Percentiles rank a stretch among this genome's conserved stretches.
These are phyloP conservation scores for Septoria linicola DNA, from an alignment of 2,329 filamentous ascomycete species.

Conservation along the genomic window DNA sequence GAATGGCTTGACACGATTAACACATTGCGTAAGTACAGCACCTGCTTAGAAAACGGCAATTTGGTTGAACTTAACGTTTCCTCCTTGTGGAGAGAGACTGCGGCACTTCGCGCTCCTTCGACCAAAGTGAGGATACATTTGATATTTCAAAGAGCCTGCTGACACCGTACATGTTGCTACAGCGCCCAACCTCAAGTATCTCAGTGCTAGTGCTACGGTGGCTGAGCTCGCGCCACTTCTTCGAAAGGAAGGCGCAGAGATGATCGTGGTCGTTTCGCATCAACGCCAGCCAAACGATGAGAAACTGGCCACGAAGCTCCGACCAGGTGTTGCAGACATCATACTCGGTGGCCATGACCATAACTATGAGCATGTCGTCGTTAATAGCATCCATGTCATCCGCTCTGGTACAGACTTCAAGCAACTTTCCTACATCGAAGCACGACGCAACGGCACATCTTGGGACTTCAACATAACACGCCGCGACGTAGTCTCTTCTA, in stretches of 20 bases:
- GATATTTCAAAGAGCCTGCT: no score
- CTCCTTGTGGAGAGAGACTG: no score
- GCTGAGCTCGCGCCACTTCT: constrained; percentile 71
- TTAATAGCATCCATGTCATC: constrained; percentile 80
- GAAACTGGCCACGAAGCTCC: constrained; percentile 71
- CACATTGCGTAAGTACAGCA: no score
- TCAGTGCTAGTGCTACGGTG: constrained; percentile 73
- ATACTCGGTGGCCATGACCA: constrained; percentile 90
- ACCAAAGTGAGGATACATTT: no score
- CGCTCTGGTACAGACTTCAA: constrained; percentile 90
- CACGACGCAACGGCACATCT: constrained; percentile 57
- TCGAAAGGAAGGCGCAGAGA: constrained; percentile 73
- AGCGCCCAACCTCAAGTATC: constrained; percentile 79
- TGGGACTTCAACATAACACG: constrained; percentile 64
- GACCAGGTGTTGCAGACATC: constrained; percentile 71
- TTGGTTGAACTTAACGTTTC: no score
- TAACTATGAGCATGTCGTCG: constrained; percentile 73
- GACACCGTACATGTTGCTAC: no score
- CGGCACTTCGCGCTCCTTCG: no score
- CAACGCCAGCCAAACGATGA: constrained; percentile 86
- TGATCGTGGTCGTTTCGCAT: constrained; percentile 80
- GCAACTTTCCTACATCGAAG: constrained; percentile 84
- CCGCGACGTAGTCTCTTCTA: constrained; percentile 58
- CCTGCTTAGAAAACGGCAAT: no score
- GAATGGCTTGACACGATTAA: constrained; percentile 92